Base-by-base conservation (phyloP, 2,329 filamentous ascomycete genomes). In the Colletotrichum zoysiae region DNA sequence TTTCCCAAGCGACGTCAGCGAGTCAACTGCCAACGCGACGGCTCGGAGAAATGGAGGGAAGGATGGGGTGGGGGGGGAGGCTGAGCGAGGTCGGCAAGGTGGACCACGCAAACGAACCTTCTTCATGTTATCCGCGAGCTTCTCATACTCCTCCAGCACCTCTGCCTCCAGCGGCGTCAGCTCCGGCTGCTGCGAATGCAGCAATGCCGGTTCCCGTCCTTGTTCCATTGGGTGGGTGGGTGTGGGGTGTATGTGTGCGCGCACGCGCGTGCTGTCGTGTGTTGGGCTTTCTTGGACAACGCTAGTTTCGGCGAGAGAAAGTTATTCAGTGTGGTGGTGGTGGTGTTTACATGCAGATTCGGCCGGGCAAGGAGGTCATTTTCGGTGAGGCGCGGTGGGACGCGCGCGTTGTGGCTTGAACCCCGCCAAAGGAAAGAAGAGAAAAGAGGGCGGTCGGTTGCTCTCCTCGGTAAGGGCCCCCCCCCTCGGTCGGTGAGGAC, bases 141-240 rank as follows among this genome's bases (percentile, higher is more conserved):
- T 88, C 76, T 95, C 91, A 79, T 99, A 99, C 82, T 99, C 96
- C 74, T 98, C 95, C 1, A 99, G 86, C 1, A 99, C 92, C 79
- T 98, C 94, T 81, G 97, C 95, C 84, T 99, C 95, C 9, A 97
- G 88, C 5, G 94, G 92, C 0, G 91, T 88, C 73, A 97, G 85
- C 77, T 91, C 89, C 30, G 87, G 86, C 42, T 84, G 86, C 42
- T 84, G 82, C 3, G 83, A 81, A 51, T 72, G 70, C 59, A 84
- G 78, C 11, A 83, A 76, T 26, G 55, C 40, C 14, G 73, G 58
- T n/a, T 74, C 71, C 30, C 68, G 58, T 51, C 38, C 38, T 48
- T 70, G 65, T 11, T 74, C 73, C 73, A 74, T 74, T 38, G 14
- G 62, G 58, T n/a, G 14, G 62, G 58, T n/a, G 9, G 16, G 30